Evolutionary conservation across 352 stramenopile genomes (phyloP).

Genomic region (Phytophthora aleatoria): DNA sequence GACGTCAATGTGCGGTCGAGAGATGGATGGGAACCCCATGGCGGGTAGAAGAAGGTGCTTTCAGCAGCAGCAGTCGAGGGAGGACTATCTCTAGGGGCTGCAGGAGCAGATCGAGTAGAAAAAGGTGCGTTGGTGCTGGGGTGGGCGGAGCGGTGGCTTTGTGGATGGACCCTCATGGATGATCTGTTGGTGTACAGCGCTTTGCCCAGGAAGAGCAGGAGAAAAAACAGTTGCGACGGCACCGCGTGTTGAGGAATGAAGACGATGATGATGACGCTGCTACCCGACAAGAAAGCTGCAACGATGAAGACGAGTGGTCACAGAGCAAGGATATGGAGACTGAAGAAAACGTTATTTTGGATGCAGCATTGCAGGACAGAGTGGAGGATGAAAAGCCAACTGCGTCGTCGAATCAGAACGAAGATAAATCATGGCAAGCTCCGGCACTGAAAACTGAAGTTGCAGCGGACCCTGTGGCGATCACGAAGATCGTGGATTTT

Average conservation of each 20-base stretch:
- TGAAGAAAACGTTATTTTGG: neutral
- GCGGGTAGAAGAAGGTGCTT: constrained; percentile 5
- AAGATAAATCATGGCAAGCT: constrained; percentile 1
- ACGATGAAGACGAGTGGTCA: neutral
- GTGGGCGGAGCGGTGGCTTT: too few relatives aligned
- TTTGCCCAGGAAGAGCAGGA: constrained; percentile 11
- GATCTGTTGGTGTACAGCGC: constrained; percentile 2
- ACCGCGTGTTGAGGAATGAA: constrained; percentile 5
- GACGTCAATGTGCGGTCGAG: neutral
- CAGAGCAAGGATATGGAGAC: neutral
- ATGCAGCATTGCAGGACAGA: neutral
- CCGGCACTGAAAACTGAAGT: neutral
- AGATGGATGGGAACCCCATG: neutral
- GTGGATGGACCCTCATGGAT: too few relatives aligned
- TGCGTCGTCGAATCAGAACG: constrained; percentile 18
- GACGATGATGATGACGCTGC: neutral
- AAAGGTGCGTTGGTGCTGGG: constrained; percentile 33
- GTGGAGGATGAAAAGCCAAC: neutral
- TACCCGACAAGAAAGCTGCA: neutral
- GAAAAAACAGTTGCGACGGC: constrained; percentile 5
- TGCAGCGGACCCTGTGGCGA: constrained; percentile 29
- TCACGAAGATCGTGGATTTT: constrained; percentile 58
- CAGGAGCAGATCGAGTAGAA: constrained; percentile 61
- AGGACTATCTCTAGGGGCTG: constrained; percentile 45
- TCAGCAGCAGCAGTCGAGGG: constrained; percentile 22